Evolutionary conservation across 225 moss, liverwort and hornwort species (phyloP).

Genomic region (Polytrichum formosum): DNA sequence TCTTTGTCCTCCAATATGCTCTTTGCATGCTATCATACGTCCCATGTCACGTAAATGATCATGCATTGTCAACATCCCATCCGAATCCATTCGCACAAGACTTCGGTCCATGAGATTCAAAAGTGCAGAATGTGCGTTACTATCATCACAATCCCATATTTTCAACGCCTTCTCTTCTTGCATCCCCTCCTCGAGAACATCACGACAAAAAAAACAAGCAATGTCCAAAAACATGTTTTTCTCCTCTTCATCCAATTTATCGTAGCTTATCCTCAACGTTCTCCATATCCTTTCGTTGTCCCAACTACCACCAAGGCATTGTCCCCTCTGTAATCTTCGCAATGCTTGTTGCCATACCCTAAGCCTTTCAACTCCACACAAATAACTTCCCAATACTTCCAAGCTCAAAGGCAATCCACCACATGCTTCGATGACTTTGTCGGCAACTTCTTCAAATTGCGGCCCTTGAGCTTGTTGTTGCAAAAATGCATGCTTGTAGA

Average conservation of each 20-base stretch:
- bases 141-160: background rate
- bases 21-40: background rate
- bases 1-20: background rate
- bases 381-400: constrained; percentile 5
- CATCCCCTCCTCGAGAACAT: background rate
- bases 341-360: background rate
- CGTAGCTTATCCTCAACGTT: background rate
- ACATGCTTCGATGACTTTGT: constrained; percentile 3
- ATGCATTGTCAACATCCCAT: background rate
- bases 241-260: background rate
- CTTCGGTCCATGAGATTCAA: background rate
- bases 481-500: too few relatives aligned
- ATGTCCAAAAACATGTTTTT: constrained; percentile 10
- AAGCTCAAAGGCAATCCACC: constrained; percentile 4
- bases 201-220: background rate
- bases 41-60: constrained; percentile 1
- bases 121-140: background rate
- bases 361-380: background rate
- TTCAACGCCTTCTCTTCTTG: background rate
- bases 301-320: background rate
- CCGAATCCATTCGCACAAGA: background rate
- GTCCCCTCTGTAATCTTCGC: background rate
- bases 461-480: too few relatives aligned
- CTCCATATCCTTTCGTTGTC: background rate
- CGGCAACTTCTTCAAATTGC: background rate